Conservation (phyloP, 2,329 filamentous ascomycete species). For the Cercospora sp. region DNA sequence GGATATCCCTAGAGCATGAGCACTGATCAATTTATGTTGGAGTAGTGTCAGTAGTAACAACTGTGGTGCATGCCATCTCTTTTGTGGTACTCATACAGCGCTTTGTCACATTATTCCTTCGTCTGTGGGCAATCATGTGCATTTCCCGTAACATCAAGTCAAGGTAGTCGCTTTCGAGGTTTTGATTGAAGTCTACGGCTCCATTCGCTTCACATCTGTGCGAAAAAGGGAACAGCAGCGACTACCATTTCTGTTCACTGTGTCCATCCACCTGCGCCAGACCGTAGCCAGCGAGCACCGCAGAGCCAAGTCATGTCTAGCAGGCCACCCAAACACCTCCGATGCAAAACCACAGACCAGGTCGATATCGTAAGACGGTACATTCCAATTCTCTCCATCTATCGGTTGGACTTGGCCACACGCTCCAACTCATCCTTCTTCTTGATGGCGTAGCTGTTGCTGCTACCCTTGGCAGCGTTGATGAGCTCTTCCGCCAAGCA, state of each 20-base stretch:
- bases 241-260: slow-evolving; percentile 9
- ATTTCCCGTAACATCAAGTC: slow-evolving; percentile 12
- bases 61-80: not conserved
- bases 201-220: slow-evolving; percentile 14
- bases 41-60: not conserved
- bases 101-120: slow-evolving; percentile 1
- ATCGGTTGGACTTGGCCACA: slow-evolving; percentile 99
- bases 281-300: slow-evolving; percentile 8
- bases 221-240: slow-evolving; percentile 15
- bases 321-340: slow-evolving; percentile 16
- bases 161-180: slow-evolving; percentile 16
- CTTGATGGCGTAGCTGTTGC: slow-evolving; percentile 99
- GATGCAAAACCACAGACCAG: slow-evolving; percentile 14
- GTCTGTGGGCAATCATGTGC: slow-evolving; percentile 4
- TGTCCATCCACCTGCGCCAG: slow-evolving; percentile 10
- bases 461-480: slow-evolving; percentile 99
- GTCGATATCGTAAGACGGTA: slow-evolving; percentile 10
- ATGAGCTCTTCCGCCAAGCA: slow-evolving; percentile 99
- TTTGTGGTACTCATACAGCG: not conserved
- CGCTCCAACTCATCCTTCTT: slow-evolving; percentile 99
- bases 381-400: slow-evolving; percentile 53
- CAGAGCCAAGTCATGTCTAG: slow-evolving; percentile 13
- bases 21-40: not conserved
- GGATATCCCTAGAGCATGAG: not conserved
- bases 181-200: slow-evolving; percentile 17